Conservation (phyloP, 1,284 basidiomycete genomes). For the Coniferiporia sulphurascens region DNA sequence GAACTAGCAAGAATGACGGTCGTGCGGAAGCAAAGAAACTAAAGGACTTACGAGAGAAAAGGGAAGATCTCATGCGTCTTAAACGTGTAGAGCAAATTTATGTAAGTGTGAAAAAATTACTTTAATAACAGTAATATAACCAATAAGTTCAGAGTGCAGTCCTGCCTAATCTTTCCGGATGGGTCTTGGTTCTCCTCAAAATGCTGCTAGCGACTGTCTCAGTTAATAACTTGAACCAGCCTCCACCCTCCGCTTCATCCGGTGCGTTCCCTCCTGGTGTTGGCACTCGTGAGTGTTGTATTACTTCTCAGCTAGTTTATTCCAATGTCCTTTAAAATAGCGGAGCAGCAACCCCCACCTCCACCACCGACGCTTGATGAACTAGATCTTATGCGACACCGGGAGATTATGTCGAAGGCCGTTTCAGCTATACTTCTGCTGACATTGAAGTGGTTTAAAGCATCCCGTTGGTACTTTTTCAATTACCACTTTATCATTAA, state of each 20-base stretch:
- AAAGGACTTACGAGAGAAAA: constrained; percentile 46
- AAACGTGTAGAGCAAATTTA: constrained; percentile 89
- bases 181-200: constrained; percentile 88
- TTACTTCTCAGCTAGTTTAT: constrained; percentile 7
- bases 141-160: constrained; percentile 53
- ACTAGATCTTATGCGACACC: constrained; percentile 90
- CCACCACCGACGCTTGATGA: constrained; percentile 88
- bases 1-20: constrained; percentile 37
- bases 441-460: constrained; percentile 97
- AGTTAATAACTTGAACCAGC: constrained; percentile 55
- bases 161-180: constrained; percentile 77
- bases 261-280: constrained; percentile 66
- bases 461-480: constrained; percentile 67
- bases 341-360: constrained; percentile 53
- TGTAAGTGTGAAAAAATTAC: constrained; percentile 43
- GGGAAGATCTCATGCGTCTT: constrained; percentile 76
- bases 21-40: constrained; percentile 55
- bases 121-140: background rate
- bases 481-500: constrained; percentile 6
- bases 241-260: constrained; percentile 55
- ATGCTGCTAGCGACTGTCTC: constrained; percentile 86
- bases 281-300: constrained; percentile 47
- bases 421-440: constrained; percentile 92
- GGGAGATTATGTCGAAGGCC: constrained; percentile 97
- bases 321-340: constrained; percentile 23